Evolutionary conservation across 495 filamentous ascomycete species (phyloP).

Genomic region (Aspergillus sparsus): DNA sequence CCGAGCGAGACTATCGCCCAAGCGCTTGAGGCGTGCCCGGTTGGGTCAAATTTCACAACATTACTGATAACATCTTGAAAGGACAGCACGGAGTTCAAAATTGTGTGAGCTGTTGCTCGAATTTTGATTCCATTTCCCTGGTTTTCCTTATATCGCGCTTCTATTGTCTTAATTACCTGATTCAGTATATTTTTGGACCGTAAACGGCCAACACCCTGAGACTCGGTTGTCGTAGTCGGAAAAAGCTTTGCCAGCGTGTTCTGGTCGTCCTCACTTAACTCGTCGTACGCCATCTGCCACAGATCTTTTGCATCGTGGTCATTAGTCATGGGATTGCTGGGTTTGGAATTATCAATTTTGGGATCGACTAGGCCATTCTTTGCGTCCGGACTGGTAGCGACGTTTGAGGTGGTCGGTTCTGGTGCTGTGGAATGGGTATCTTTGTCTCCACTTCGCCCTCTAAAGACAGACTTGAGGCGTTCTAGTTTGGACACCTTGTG

Average conservation of each 20-base stretch:
- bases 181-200: conserved; percentile 2
- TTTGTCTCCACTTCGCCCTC: too few relatives aligned
- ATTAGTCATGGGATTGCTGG: too few relatives aligned
- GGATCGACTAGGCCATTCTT: too few relatives aligned
- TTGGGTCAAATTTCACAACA: conserved; percentile 8
- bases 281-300: conserved; percentile 8
- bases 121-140: background rate
- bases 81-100: background rate
- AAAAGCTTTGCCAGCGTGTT: background rate
- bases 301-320: background rate
- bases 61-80: conserved; percentile 3
- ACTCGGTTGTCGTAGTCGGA: background rate
- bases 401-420: too few relatives aligned
- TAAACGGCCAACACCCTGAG: background rate
- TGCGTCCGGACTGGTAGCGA: too few relatives aligned
- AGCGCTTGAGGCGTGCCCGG: conserved; percentile 3
- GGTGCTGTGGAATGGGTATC: too few relatives aligned
- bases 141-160: conserved; percentile 4
- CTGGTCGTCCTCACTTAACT: conserved; percentile 2
- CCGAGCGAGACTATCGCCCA: conserved; percentile 10
- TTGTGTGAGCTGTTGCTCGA: conserved; percentile 5
- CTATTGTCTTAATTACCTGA: conserved; percentile 3
- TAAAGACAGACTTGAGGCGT: too few relatives aligned
- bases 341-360: too few relatives aligned
- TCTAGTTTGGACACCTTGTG: too few relatives aligned